Base-by-base conservation (phyloP, 768 basidiomycete species). In the Agrocybe praecox region DNA sequence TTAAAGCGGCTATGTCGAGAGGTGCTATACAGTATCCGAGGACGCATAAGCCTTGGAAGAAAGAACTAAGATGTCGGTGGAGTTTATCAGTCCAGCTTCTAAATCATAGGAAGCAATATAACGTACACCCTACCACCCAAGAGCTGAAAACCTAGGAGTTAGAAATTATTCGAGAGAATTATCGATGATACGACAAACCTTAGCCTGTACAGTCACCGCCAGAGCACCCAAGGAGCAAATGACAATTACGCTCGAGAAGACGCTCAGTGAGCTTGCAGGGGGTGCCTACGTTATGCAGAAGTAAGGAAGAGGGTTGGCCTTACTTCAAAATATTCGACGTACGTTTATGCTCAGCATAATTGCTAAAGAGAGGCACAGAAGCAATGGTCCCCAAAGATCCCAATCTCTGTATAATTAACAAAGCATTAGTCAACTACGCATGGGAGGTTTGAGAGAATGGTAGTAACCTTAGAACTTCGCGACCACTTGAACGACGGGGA, bases 331-430 rank as follows among this genome's bases (percentile, higher is more conserved):
- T 29, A 29, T 10, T 36, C 45, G 19, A 62, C 82, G 50, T 66
- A 92, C 94, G 70, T 92, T 92, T 46, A 94, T 74, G 67, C 92
- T 94, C 18, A 96, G 82, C 79, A 95, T 88, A 44, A 93, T 88
- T 51, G 88, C 90, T 12, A 96, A 81, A 40, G 83, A 70, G 52
- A 96, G 79, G 63, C 89, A 93, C 40, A 95, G 80, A 22, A 98
- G 80, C 2, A 98, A 79, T 11, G 96, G 96, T 2, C 96, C 96
- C 96, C 96, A 98, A 22, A 98, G 80, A 73, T 98, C 96, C 96
- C 96, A 98, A 68, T 98, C 96, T 61, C 94, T 94, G 67, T 29
- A 9, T 33, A 10, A 2, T n/a, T 15, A 43, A 7, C 44, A n/a
- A 32, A n/a, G 33, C 2, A 43, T 51, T 10, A 34, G 29, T 44